Evolutionary conservation across 768 basidiomycete species (phyloP), one percentile per base, ranked within the genome.

Genomic region (Lepiota venenata): DNA sequence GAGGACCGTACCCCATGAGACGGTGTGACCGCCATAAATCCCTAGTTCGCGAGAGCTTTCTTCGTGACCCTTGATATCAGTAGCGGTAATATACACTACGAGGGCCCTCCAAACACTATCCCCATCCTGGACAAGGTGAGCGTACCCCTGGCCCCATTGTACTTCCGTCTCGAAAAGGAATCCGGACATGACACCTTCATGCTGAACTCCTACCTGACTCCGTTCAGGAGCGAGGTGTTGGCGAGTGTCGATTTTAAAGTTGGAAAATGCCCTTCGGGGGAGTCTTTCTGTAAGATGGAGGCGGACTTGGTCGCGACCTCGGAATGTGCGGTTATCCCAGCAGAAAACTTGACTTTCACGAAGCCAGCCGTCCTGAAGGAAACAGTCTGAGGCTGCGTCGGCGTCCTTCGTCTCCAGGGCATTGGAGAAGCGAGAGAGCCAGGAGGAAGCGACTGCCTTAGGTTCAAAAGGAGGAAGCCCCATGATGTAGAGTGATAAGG

Each of bases 101-200:
- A 55, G 27, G 16, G 53, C 53, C 22, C 37, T 55, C 53, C 53
- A 55, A 8, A 41, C 18, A n/a, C 22, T 47, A 4, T 48, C 53
- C 29, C 9, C 46, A 41, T 55, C 53, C 22, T 41, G 46, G 20
- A 22, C 4, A 2, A 55, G 46, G 12, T 47, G 46, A 16, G 41
- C 46, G 20, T 47, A 55, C 2, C 53, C 53, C 27, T 55, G 53
- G 15, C 46, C 38, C 53, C 53, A 55, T 10, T 55, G 53, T 29
- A 36, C 20, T 18, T 12, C 29, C 14, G 53, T 55, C 42, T 55
- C 46, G 40, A 55, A 55, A 3, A 45, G 5, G 29, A 55, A 55
- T 11, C 53, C 53, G n/a, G 40, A 47, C 39, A 41, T 2, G 8
- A 55, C 18, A 21, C 53, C 53, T 5, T 55, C 29, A 1, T 42